Conservation (phyloP, 2,329 filamentous ascomycete genomes). For the Xylariaceae sp. region DNA sequence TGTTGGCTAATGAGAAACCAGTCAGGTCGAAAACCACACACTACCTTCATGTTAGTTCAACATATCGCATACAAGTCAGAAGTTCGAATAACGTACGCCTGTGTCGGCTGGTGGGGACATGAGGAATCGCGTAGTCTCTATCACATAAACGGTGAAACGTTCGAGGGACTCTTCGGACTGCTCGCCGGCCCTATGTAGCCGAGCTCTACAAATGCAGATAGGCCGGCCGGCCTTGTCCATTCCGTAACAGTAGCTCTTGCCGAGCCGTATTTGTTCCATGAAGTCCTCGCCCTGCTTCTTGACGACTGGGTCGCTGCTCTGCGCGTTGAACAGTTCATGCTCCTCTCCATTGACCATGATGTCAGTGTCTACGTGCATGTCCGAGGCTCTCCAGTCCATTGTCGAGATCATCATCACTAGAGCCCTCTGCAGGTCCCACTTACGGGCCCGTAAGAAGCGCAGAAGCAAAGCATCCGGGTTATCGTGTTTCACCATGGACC, state of each 20-base stretch:
- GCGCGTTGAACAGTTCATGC: slow-evolving; percentile 56
- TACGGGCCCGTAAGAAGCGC: slow-evolving; percentile 79
- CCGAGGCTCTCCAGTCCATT: slow-evolving; percentile 79
- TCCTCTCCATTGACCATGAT: slow-evolving; percentile 74
- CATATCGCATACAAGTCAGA: background rate
- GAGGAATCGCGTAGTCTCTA: slow-evolving; percentile 87
- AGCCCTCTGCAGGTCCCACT: slow-evolving; percentile 93
- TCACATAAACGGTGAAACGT: slow-evolving; percentile 85
- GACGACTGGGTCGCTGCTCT: slow-evolving; percentile 47
- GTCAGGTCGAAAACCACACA: slow-evolving; percentile 96
- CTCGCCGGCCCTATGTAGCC: slow-evolving; percentile 75
- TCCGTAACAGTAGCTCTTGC: slow-evolving; percentile 90
- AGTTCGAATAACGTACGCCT: slow-evolving; percentile 58
- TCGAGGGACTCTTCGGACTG: slow-evolving; percentile 79
- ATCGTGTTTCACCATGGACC: slow-evolving; percentile 93
- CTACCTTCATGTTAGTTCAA: slow-evolving; percentile 39
- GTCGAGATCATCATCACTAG: slow-evolving; percentile 92
- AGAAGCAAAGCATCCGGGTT: slow-evolving; percentile 81
- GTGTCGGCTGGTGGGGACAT: slow-evolving; percentile 79
- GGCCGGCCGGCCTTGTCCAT: slow-evolving; percentile 78
- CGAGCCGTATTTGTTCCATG: slow-evolving; percentile 74
- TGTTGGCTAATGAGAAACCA: slow-evolving; percentile 86
- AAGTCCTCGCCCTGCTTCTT: slow-evolving; percentile 73
- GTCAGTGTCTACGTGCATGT: slow-evolving; percentile 84
- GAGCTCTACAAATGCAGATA: slow-evolving; percentile 77